phyloP scores from a whole-genome alignment of 768 basidiomycete species.

The Termitomyces sp. region DNA sequence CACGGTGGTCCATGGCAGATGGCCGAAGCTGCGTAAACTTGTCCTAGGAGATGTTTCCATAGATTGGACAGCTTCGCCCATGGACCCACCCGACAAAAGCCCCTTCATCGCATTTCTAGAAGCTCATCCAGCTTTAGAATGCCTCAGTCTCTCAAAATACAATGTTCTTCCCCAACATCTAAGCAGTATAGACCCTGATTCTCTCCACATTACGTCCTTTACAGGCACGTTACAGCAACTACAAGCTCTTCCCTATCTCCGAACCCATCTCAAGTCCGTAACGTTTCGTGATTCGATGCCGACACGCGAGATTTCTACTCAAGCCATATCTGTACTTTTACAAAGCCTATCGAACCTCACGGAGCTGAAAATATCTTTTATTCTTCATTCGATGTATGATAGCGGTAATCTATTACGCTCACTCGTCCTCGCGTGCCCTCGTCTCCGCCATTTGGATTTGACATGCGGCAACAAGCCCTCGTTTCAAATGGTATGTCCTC shows the following conservation, averaged over 20 bases:
- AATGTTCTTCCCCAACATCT: slow-evolving; percentile 51
- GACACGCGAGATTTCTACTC: slow-evolving; percentile 62
- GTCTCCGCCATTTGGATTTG: slow-evolving; percentile 56
- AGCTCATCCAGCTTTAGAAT: slow-evolving; percentile 49
- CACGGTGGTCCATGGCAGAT: slow-evolving; percentile 51
- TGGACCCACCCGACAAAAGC: slow-evolving; percentile 37
- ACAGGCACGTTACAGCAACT: slow-evolving; percentile 64
- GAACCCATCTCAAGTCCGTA: slow-evolving; percentile 45
- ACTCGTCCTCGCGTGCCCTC: slow-evolving; percentile 60
- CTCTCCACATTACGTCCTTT: slow-evolving; percentile 54
- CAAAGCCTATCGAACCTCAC: slow-evolving; percentile 48
- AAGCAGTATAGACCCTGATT: slow-evolving; percentile 35
- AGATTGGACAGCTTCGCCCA: slow-evolving; percentile 39
- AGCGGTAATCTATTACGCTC: slow-evolving; percentile 65
- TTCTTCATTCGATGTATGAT: slow-evolving; percentile 70
- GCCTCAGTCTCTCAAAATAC: slow-evolving; percentile 44
- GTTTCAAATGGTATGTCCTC: slow-evolving; percentile 55
- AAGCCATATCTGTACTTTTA: slow-evolving; percentile 55
- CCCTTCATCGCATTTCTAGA: slow-evolving; percentile 68
- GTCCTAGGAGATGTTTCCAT: slow-evolving; percentile 61
- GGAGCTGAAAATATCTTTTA: slow-evolving; percentile 59
- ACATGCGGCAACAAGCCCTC: slow-evolving; percentile 66
- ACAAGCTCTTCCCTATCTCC: slow-evolving; percentile 50
- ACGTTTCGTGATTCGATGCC: slow-evolving; percentile 61
- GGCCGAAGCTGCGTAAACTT: slow-evolving; percentile 60